phyloP scores from a whole-genome alignment of 179 eudicot species.

The Silene coronaria region DNA sequence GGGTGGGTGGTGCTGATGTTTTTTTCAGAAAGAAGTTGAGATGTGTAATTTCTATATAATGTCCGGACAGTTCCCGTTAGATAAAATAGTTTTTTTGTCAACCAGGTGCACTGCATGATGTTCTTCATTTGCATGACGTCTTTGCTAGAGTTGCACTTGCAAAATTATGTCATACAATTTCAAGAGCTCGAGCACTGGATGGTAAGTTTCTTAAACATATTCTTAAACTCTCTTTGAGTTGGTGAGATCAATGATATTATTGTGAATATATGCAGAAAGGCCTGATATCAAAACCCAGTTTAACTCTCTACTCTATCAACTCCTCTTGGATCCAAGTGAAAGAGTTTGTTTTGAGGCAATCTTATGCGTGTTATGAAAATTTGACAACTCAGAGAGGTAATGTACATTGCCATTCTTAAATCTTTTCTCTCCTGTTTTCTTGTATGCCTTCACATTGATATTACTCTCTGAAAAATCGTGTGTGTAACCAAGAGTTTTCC shows the following conservation, averaged over 20 bases:
- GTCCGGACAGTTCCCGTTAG: background rate
- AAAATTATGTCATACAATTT: slow-evolving; percentile 82
- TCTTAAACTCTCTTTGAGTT: slow-evolving; percentile 9
- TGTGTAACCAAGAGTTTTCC: background rate
- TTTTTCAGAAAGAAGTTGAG: background rate
- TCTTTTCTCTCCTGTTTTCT: background rate
- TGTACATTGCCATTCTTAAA: background rate
- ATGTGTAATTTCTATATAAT: background rate
- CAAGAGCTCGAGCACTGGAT: slow-evolving; percentile 89
- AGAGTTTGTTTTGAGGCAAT: slow-evolving; percentile 99
- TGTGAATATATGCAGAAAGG: slow-evolving; percentile 59
- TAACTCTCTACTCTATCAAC: slow-evolving; percentile 82
- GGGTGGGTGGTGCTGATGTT: background rate
- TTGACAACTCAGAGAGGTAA: slow-evolving; percentile 88
- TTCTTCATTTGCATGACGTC: slow-evolving; percentile 95
- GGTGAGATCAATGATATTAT: slow-evolving; percentile 13
- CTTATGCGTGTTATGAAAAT: slow-evolving; percentile 81
- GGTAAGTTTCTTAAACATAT: slow-evolving; percentile 37
- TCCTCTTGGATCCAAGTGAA: slow-evolving; percentile 98
- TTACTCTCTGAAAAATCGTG: background rate
- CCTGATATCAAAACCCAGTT: slow-evolving; percentile 91
- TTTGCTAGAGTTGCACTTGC: slow-evolving; percentile 99
- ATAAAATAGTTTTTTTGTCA: slow-evolving; percentile 20
- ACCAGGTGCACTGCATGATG: slow-evolving; percentile 90
- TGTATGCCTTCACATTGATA: background rate